Evolutionary conservation across 2,329 filamentous ascomycete genomes (phyloP).

Genomic region (Podosphaera xanthii): DNA sequence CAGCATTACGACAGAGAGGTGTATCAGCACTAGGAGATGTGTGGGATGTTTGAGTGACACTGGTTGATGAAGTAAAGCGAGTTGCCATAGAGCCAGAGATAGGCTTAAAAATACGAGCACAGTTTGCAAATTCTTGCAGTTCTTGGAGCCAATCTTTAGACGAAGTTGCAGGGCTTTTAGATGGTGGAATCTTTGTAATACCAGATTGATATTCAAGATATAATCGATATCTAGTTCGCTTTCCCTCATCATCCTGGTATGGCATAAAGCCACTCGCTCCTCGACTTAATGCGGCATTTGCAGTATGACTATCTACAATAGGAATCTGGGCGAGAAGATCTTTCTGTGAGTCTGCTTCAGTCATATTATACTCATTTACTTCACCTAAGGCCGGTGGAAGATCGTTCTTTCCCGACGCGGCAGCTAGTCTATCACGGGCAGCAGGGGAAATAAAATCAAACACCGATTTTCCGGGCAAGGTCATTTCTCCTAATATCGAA

Average conservation of each 20-base stretch:
- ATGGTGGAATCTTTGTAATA: slow-evolving; percentile 32
- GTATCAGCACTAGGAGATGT: slow-evolving; percentile 17
- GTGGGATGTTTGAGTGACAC: slow-evolving; percentile 17
- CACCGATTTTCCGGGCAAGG: slow-evolving; percentile 75
- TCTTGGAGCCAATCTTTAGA: slow-evolving; percentile 63
- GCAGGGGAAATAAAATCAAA: slow-evolving; percentile 77
- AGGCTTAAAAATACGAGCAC: slow-evolving; percentile 67
- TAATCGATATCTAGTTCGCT: slow-evolving; percentile 55
- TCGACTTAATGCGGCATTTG: slow-evolving; percentile 43
- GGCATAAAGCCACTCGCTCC: slow-evolving; percentile 50
- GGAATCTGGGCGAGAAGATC: slow-evolving; percentile 36
- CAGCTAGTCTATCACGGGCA: slow-evolving; percentile 52
- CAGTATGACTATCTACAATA: slow-evolving; percentile 40
- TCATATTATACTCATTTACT: slow-evolving; percentile 40
- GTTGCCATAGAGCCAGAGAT: slow-evolving; percentile 84
- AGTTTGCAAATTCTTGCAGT: slow-evolving; percentile 47
- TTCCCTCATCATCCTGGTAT: slow-evolving; percentile 61
- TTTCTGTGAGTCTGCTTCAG: slow-evolving; percentile 37
- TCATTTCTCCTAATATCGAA: slow-evolving; percentile 55
- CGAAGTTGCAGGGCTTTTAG: slow-evolving; percentile 20
- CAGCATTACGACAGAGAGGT: slow-evolving; percentile 23
- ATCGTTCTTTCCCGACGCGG: slow-evolving; percentile 50
- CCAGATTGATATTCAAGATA: slow-evolving; percentile 64
- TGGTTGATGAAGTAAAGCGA: slow-evolving; percentile 58
- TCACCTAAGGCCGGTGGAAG: slow-evolving; percentile 62